Evolutionary conservation across 2,329 filamentous ascomycete species (phyloP).

Genomic region (Sporothrix humicola): DNA sequence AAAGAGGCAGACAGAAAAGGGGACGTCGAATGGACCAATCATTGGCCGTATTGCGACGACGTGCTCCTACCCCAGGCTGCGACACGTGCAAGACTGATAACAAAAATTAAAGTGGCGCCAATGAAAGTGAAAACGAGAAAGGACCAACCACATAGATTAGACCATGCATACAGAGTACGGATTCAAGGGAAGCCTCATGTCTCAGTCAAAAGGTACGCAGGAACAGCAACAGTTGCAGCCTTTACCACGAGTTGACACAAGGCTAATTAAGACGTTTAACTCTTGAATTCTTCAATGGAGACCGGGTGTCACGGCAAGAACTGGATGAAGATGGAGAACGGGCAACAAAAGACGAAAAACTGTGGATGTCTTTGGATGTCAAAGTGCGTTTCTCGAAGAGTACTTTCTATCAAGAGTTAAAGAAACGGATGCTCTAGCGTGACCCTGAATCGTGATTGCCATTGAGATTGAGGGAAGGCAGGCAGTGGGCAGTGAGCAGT

Average conservation of each 20-base stretch:
- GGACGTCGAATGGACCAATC: constrained; percentile 15
- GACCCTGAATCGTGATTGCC: constrained; percentile 9
- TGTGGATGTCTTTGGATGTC: too few species aligned
- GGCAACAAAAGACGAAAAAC: background rate
- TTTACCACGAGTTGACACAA: too few species aligned
- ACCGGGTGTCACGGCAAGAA: constrained; percentile 2
- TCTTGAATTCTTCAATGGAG: background rate
- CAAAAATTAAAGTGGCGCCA: background rate
- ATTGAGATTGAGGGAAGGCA: background rate
- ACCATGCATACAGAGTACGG: too few species aligned
- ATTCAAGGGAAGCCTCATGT: too few species aligned
- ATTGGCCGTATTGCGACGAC: constrained; percentile 13
- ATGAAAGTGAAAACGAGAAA: background rate
- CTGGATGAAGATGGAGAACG: background rate
- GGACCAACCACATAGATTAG: too few species aligned
- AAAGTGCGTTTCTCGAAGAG: background rate
- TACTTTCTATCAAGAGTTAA: background rate
- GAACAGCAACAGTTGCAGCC: too few species aligned
- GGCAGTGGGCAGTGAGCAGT: background rate
- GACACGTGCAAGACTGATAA: constrained; percentile 20
- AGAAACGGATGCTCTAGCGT: background rate
- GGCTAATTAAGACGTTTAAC: too few species aligned
- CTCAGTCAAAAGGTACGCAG: too few species aligned
- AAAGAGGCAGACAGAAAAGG: background rate
- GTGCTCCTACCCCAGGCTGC: constrained; percentile 19